Percentiles rank a stretch among this genome's conserved stretches.
phyloP scores from a whole-genome alignment of 352 stramenopile species.

The Sclerospora graminicola region DNA sequence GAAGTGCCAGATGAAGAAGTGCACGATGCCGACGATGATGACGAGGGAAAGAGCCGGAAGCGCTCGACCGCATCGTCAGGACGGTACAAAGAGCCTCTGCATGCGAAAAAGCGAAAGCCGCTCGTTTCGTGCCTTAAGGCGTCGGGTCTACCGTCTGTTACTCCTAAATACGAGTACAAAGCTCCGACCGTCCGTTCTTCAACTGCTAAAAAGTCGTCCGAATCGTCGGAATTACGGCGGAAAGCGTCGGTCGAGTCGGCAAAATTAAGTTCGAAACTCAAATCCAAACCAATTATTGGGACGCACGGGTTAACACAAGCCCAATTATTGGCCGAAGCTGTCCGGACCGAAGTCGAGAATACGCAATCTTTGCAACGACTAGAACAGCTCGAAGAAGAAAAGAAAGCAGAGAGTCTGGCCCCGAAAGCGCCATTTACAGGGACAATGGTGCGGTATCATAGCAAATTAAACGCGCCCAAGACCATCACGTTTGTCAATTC shows the following conservation, averaged over 20 bases:
- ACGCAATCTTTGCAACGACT: conserved; percentile 64
- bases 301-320: conserved; percentile 55
- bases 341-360: conserved; percentile 73
- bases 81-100: conserved; percentile 23
- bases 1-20: conserved; percentile 74
- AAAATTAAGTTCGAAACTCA: conserved; percentile 25
- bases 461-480: conserved; percentile 46
- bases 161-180: conserved; percentile 13
- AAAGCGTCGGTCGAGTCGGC: conserved; percentile 44
- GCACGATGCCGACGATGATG: conserved; percentile 51
- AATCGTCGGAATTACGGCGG: conserved; percentile 45
- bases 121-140: too few species aligned
- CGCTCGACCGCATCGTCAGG: conserved; percentile 16
- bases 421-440: conserved; percentile 65
- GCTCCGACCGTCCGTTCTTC: conserved; percentile 41
- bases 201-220: conserved; percentile 48
- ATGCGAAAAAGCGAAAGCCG: too few species aligned
- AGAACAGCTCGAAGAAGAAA: conserved; percentile 78
- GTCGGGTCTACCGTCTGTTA: background rate
- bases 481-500: conserved; percentile 80
- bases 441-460: conserved; percentile 62
- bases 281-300: conserved; percentile 15
- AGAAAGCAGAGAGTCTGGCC: conserved; percentile 49
- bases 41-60: conserved; percentile 33
- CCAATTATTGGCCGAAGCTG: conserved; percentile 59